A percentile compares a stretch with the other conserved stretches of the same genome.
phyloP scores from a whole-genome alignment of 371 early-diverging fungal species.

The Mortierella sp. region DNA sequence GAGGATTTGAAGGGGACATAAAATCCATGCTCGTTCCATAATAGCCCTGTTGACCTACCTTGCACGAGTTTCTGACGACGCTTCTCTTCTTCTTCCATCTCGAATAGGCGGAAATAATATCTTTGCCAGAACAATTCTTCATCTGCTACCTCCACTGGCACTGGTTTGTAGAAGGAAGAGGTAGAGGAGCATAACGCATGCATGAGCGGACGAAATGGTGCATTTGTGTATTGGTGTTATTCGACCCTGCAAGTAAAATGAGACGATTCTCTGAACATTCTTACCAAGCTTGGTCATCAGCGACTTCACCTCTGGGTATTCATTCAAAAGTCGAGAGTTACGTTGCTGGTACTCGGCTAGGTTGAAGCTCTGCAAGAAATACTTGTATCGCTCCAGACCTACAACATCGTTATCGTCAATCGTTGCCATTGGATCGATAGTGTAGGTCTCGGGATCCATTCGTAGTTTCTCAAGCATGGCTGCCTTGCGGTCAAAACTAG shows the following conservation, averaged over 20 bases:
- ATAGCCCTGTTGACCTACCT: constrained; percentile 14
- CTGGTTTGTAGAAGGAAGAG: constrained; percentile 3
- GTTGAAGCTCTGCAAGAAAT: constrained; percentile 48
- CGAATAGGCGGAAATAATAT: constrained; percentile 45
- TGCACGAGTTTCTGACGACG: constrained; percentile 47
- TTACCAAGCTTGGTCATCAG: constrained; percentile 48
- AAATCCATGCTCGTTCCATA: not conserved
- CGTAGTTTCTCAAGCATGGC: constrained; percentile 46
- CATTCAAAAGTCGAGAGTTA: constrained; percentile 35
- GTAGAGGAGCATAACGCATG: not conserved
- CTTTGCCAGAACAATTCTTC: constrained; percentile 52
- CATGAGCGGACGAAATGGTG: not conserved
- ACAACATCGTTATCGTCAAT: constrained; percentile 47
- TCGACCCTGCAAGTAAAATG: too few relatives aligned
- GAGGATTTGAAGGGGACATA: too few relatives aligned
- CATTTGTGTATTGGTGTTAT: too few relatives aligned
- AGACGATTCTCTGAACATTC: too few relatives aligned
- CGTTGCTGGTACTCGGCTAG: constrained; percentile 52
- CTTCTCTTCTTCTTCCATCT: constrained; percentile 53
- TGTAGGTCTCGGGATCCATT: constrained; percentile 46
- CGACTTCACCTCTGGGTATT: constrained; percentile 49
- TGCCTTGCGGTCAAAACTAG: constrained; percentile 49
- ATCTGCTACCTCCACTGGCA: constrained; percentile 41
- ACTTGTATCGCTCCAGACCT: constrained; percentile 45
- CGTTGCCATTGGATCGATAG: constrained; percentile 46